phyloP scores from a whole-genome alignment of 2,329 filamentous ascomycete genomes.

The Aspergillus puulaauensis region DNA sequence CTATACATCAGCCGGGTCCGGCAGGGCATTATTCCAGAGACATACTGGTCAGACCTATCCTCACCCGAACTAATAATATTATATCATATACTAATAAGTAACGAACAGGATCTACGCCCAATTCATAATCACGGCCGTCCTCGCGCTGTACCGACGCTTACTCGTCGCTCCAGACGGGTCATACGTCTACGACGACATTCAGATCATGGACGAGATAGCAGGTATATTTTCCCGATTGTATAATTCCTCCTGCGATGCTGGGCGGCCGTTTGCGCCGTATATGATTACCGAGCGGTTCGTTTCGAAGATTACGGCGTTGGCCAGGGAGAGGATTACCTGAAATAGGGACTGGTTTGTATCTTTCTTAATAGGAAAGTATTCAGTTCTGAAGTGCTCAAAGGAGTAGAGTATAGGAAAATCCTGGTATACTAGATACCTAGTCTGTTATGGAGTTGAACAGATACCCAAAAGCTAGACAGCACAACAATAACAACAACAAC shows the following conservation, averaged over 20 bases:
- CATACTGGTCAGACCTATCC: background rate
- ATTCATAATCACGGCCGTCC: slow-evolving; percentile 4
- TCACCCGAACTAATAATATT: too few relatives aligned
- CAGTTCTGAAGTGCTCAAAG: too few relatives aligned
- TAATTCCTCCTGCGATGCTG: background rate
- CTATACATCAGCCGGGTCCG: slow-evolving; percentile 12
- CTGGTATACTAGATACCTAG: too few relatives aligned
- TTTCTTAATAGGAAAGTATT: too few relatives aligned
- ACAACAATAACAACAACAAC: too few relatives aligned
- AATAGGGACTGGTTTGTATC: too few relatives aligned
- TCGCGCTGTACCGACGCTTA: slow-evolving; percentile 1
- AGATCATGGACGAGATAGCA: slow-evolving; percentile 1
- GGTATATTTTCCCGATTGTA: background rate
- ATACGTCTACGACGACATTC: background rate
- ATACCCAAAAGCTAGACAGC: too few relatives aligned
- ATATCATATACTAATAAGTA: background rate
- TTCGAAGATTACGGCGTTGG: background rate
- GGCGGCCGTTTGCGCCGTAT: background rate
- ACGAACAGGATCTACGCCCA: slow-evolving; percentile 5
- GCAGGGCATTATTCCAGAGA: background rate
- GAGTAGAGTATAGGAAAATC: too few relatives aligned
- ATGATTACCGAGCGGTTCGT: background rate
- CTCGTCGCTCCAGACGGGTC: background rate
- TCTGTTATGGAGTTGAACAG: too few relatives aligned
- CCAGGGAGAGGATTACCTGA: background rate